A percentile compares a stretch with the other conserved stretches of the same genome.
phyloP scores from a whole-genome alignment of 2,329 filamentous ascomycete genomes.

The Sporothrix humicola region DNA sequence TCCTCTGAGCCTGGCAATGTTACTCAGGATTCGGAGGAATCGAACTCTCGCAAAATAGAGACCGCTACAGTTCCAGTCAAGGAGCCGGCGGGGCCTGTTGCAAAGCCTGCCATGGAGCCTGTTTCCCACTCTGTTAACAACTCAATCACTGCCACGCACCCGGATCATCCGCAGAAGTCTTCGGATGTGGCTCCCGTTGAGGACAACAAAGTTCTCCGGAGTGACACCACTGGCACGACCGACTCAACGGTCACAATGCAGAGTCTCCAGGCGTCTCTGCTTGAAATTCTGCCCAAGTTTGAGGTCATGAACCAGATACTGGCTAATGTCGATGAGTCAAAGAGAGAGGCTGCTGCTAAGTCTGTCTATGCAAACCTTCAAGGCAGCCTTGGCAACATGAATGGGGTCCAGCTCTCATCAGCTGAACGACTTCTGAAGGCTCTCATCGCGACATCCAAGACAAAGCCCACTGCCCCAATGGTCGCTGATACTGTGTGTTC shows the following conservation, averaged over 20 bases:
- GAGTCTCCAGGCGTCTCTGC: slow-evolving; percentile 2
- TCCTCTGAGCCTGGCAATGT: too few relatives aligned
- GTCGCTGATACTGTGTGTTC: neutral
- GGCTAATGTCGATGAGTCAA: neutral
- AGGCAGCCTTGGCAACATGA: too few relatives aligned
- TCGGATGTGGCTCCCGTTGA: neutral
- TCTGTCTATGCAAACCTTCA: neutral
- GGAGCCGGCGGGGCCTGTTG: neutral
- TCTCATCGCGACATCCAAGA: neutral
- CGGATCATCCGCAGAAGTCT: neutral
- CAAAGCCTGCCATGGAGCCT: neutral
- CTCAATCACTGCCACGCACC: neutral
- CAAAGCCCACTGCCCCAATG: neutral
- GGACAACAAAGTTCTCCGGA: neutral
- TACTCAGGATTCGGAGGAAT: too few relatives aligned
- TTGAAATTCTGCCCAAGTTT: slow-evolving; percentile 27
- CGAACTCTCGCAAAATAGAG: too few relatives aligned
- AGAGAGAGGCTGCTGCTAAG: slow-evolving; percentile 27
- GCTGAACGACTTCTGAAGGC: slow-evolving; percentile 18
- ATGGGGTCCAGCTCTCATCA: neutral
- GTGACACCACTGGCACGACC: too few relatives aligned
- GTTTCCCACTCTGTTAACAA: neutral
- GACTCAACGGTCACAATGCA: neutral
- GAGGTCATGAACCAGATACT: slow-evolving; percentile 24
- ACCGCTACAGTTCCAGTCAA: neutral